Evolutionary conservation across 1,284 basidiomycete genomes (phyloP), one percentile per base, ranked within the genome.

Genomic region (Pseudozyma hubeiensis): DNA sequence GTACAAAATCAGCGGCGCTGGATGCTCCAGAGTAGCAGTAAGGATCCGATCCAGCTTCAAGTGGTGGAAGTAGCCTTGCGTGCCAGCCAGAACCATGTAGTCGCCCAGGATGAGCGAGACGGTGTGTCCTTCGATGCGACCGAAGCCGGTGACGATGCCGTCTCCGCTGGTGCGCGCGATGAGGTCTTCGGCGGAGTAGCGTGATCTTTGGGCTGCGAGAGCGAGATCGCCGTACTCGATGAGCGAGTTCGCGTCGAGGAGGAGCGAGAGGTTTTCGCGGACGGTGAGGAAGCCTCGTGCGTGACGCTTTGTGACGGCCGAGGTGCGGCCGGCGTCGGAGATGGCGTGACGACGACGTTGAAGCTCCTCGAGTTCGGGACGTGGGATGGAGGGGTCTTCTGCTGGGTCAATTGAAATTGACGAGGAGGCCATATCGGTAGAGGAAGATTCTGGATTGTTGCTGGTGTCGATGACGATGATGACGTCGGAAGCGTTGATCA

Each of bases 11-110:
- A 79, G 13, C 3, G 77, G 77, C 5, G 55, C 58, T 1, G 75
- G 74, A 16, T 77, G 62, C 1, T 55, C 33, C 2, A 79, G 40
- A 0, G 70, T 51, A 1, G 58, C 49, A 0, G 35, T 31, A 5
- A 79, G 57, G n/a, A 79, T 60, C 1, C 77, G 69, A 40, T 79
- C 77, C 9, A 77, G 62, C 35, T 77, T 79, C 2, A 62, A 34
- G 35, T 79, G 77, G 54, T 79, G 74, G 43, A 72, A 64, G 31
- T 57, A 56, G 13, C 77, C 77, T 43, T 79, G 77, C 0, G 77
- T 79, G 4, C 77, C 77, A 1, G 77, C 77, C 2, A 75, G 55
- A 3, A 77, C 74, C 30, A 77, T 51, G 59, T 77, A 77, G 51
- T 79, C 77, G 24, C 72, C 70, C 29, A 79, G 37, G 37, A 55